Conservation (phyloP, 2,329 filamentous ascomycete species). For the Aspergillus fijiensis region DNA sequence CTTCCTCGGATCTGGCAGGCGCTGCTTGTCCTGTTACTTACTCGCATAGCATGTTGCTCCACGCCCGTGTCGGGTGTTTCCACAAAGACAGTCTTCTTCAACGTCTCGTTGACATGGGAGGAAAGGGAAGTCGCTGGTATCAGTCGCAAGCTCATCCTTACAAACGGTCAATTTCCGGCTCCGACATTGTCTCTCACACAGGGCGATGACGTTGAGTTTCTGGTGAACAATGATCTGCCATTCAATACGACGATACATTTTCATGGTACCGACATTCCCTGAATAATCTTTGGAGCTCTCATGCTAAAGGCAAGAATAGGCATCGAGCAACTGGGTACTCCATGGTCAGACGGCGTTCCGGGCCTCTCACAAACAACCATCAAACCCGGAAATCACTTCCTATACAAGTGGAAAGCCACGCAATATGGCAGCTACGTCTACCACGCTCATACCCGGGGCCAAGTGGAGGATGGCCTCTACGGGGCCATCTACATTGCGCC, state of each 20-base stretch:
- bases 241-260: slow-evolving; percentile 28
- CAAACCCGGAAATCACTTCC: slow-evolving; percentile 48
- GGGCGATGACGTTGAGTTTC: slow-evolving; percentile 29
- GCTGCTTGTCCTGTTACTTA: no score
- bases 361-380: slow-evolving; percentile 56
- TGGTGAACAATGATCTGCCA: slow-evolving; percentile 29
- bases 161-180: slow-evolving; percentile 30
- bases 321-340: slow-evolving; percentile 51
- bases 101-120: no score
- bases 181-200: slow-evolving; percentile 26
- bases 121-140: no score
- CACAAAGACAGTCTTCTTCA: no score
- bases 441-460: slow-evolving; percentile 55
- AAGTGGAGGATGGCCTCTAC: slow-evolving; percentile 60
- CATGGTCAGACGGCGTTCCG: slow-evolving; percentile 59
- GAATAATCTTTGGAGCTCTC: not conserved
- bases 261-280: slow-evolving; percentile 25
- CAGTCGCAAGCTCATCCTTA: no score
- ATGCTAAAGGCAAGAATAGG: slow-evolving; percentile 11
- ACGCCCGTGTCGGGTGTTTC: no score
- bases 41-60: no score
- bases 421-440: slow-evolving; percentile 61
- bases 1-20: no score
- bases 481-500: slow-evolving; percentile 54
- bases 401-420: slow-evolving; percentile 54